Evolutionary conservation across 1,284 basidiomycete genomes (phyloP).

Genomic region (Fomitopsis palustris): DNA sequence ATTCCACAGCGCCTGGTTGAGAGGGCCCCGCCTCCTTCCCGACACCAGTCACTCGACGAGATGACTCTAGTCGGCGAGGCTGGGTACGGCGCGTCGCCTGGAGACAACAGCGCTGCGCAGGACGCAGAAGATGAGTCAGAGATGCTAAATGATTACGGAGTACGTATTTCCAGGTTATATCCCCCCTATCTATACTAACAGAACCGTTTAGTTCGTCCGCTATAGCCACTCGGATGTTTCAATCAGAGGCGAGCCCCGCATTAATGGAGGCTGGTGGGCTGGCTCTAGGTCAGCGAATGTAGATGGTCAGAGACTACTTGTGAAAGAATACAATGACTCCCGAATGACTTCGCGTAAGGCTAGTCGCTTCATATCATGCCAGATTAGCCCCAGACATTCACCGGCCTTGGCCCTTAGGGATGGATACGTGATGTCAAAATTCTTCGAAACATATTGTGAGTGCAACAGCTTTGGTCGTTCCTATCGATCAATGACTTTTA

Average conservation of each 20-base stretch:
- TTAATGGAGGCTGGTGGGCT: conserved; percentile 45
- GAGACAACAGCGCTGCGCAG: no score
- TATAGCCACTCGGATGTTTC: conserved; percentile 47
- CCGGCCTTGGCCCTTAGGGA: conserved; percentile 27
- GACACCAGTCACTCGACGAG: not conserved
- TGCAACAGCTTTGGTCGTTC: not conserved
- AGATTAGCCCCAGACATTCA: no score
- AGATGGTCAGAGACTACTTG: conserved; percentile 35
- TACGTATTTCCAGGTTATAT: conserved; percentile 13
- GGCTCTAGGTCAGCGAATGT: conserved; percentile 38
- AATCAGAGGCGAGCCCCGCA: conserved; percentile 32
- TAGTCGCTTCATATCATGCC: not conserved
- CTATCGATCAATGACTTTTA: not conserved
- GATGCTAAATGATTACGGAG: conserved; percentile 30
- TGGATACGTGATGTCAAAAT: conserved; percentile 50
- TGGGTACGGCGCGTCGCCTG: not conserved
- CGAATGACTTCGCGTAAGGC: no score
- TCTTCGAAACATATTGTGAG: conserved; percentile 45
- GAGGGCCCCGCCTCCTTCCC: no score
- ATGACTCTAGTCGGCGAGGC: not conserved
- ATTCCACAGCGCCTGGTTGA: no score
- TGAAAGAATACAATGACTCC: conserved; percentile 46
- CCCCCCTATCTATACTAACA: not conserved
- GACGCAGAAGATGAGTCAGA: not conserved
- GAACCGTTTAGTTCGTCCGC: conserved; percentile 36